Conservation (phyloP, 257 asterid species). For the Coffea eugenioides region DNA sequence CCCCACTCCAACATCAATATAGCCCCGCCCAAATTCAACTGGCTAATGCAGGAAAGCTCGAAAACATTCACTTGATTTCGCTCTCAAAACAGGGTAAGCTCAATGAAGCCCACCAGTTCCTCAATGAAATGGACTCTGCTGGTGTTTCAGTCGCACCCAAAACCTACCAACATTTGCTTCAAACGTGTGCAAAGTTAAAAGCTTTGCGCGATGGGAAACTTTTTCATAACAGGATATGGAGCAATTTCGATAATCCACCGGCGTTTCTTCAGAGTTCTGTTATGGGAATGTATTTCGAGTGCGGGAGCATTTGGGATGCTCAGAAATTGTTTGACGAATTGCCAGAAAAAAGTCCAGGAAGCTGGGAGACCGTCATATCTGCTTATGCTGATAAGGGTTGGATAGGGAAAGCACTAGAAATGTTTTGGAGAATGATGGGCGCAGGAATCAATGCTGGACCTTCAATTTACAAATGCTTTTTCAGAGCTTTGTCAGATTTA, state of each 20-base stretch:
- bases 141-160: slow-evolving; percentile 36
- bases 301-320: slow-evolving; percentile 37
- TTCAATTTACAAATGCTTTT: slow-evolving; percentile 30
- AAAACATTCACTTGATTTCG: slow-evolving; percentile 47
- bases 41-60: slow-evolving; percentile 30
- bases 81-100: slow-evolving; percentile 51
- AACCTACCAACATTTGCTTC: slow-evolving; percentile 44
- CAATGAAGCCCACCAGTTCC: slow-evolving; percentile 48
- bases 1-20: background rate
- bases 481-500: slow-evolving; percentile 35
- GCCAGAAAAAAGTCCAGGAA: slow-evolving; percentile 30
- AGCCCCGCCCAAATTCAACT: slow-evolving; percentile 3
- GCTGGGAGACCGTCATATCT: slow-evolving; percentile 46
- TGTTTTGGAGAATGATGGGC: slow-evolving; percentile 27
- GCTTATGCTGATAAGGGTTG: slow-evolving; percentile 43
- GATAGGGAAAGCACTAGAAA: slow-evolving; percentile 27
- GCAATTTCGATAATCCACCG: slow-evolving; percentile 22
- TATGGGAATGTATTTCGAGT: slow-evolving; percentile 38
- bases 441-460: slow-evolving; percentile 23
- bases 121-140: slow-evolving; percentile 43
- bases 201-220: slow-evolving; percentile 37
- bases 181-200: slow-evolving; percentile 36
- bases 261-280: slow-evolving; percentile 29
- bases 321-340: slow-evolving; percentile 46
- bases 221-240: slow-evolving; percentile 28